phyloP scores from a whole-genome alignment of 768 basidiomycete genomes.

The Rickenella mellea region DNA sequence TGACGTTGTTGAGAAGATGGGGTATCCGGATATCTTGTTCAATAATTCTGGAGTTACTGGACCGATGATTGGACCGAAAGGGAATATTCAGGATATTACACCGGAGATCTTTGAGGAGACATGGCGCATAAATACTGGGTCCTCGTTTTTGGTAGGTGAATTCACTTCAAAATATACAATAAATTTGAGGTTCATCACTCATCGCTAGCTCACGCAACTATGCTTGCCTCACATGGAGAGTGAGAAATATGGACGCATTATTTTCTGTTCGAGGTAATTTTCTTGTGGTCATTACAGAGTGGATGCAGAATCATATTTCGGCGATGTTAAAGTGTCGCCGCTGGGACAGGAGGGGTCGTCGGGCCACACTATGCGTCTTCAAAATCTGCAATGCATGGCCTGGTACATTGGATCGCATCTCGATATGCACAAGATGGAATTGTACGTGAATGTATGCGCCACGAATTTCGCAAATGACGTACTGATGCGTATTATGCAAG shows the following conservation, averaged over 20 bases:
- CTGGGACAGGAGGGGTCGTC: slow-evolving; percentile 42
- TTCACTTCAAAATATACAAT: not conserved
- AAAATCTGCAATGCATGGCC: slow-evolving; percentile 44
- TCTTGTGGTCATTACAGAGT: not conserved
- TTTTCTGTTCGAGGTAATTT: slow-evolving; percentile 42
- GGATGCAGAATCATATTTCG: not conserved
- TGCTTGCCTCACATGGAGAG: slow-evolving; percentile 41
- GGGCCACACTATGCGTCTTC: slow-evolving; percentile 51
- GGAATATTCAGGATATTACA: slow-evolving; percentile 35
- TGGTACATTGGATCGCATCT: slow-evolving; percentile 44
- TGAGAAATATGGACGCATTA: slow-evolving; percentile 38
- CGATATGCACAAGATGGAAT: slow-evolving; percentile 42
- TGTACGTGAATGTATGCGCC: slow-evolving; percentile 20
- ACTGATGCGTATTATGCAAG: slow-evolving; percentile 13
- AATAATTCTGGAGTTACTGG: slow-evolving; percentile 40
- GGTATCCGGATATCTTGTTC: slow-evolving; percentile 41
- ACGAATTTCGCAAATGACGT: not conserved
- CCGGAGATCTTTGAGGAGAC: slow-evolving; percentile 33
- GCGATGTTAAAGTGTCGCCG: slow-evolving; percentile 30
- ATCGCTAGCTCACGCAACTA: slow-evolving; percentile 36
- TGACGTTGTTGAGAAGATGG: slow-evolving; percentile 32
- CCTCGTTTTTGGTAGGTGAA: slow-evolving; percentile 32
- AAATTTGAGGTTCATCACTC: not conserved
- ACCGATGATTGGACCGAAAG: slow-evolving; percentile 31
- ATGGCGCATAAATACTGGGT: slow-evolving; percentile 41